Evolutionary conservation across 2,329 filamentous ascomycete genomes (phyloP).

Genomic region (Macroventuria anomochaeta): DNA sequence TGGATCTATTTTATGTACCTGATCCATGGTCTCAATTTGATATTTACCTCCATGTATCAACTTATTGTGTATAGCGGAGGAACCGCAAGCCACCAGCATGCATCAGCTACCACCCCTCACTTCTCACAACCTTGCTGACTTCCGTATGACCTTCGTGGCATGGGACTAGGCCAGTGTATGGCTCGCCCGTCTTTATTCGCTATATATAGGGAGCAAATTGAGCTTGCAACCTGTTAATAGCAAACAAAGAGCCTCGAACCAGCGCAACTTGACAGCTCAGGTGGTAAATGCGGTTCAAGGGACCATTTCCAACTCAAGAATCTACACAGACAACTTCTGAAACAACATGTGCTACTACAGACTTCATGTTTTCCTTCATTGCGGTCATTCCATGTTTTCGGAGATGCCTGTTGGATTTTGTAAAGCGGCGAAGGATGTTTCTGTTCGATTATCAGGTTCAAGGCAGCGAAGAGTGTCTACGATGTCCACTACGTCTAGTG

Average conservation of each 20-base stretch:
- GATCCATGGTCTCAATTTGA: too few species aligned
- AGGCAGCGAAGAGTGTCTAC: slow-evolving; percentile 2
- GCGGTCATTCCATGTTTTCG: slow-evolving; percentile 51
- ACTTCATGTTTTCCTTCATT: slow-evolving; percentile 51
- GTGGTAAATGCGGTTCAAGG: not conserved
- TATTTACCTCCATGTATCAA: too few species aligned
- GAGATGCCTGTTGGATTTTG: slow-evolving; percentile 46
- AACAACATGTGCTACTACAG: slow-evolving; percentile 53
- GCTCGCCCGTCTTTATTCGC: not conserved
- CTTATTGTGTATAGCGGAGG: too few species aligned
- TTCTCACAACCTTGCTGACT: slow-evolving; percentile 1
- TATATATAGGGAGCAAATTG: not conserved
- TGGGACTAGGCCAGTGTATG: not conserved
- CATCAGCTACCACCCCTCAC: not conserved
- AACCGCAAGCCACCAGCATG: not conserved
- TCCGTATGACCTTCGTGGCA: slow-evolving; percentile 3
- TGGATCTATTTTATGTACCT: too few species aligned
- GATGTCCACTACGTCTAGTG: not conserved
- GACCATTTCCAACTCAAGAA: not conserved
- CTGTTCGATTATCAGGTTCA: slow-evolving; percentile 22
- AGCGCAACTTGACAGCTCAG: not conserved
- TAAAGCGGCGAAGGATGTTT: slow-evolving; percentile 20
- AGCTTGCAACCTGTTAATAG: not conserved
- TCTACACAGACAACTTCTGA: not conserved
- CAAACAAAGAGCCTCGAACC: not conserved